Evolutionary conservation across 306 rosid species (phyloP).

Genomic region (Vigna trinervia): DNA sequence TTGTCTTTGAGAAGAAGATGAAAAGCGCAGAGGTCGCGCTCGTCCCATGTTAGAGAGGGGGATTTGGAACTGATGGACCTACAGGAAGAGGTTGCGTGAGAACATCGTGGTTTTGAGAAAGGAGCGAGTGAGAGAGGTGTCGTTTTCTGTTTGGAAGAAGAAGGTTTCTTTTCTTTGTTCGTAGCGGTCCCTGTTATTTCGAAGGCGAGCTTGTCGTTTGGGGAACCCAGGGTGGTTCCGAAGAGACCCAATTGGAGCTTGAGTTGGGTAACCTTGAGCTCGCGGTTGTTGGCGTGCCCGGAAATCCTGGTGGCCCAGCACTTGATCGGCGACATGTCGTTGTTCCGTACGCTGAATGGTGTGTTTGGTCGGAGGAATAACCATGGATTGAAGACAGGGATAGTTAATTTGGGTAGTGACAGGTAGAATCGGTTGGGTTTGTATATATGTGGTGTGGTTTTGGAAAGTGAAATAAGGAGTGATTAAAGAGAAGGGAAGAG

Average conservation of each 20-base stretch:
- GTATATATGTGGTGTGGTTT: neutral
- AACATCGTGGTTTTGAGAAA: constrained; percentile 49
- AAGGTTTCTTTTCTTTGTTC: constrained; percentile 48
- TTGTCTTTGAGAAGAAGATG: constrained; percentile 39
- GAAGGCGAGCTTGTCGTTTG: constrained; percentile 43
- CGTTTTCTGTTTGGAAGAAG: neutral
- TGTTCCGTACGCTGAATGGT: neutral
- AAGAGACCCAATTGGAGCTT: constrained; percentile 55
- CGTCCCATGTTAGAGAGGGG: constrained; percentile 52
- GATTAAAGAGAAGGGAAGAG: neutral
- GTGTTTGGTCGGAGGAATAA: constrained; percentile 12
- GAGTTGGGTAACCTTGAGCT: constrained; percentile 57
- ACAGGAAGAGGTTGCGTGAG: constrained; percentile 41
- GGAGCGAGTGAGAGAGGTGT: constrained; percentile 46
- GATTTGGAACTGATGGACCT: constrained; percentile 14
- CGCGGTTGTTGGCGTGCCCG: constrained; percentile 43
- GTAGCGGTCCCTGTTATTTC: constrained; percentile 44
- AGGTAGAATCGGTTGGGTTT: neutral
- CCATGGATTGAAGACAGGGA: neutral
- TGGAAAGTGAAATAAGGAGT: neutral
- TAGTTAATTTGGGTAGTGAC: neutral
- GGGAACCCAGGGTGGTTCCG: constrained; percentile 28
- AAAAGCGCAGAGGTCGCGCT: constrained; percentile 41
- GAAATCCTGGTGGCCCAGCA: constrained; percentile 53
- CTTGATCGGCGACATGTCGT: constrained; percentile 39